Conservation (phyloP, 306 rosid species). For the Citrullus amarus region DNA sequence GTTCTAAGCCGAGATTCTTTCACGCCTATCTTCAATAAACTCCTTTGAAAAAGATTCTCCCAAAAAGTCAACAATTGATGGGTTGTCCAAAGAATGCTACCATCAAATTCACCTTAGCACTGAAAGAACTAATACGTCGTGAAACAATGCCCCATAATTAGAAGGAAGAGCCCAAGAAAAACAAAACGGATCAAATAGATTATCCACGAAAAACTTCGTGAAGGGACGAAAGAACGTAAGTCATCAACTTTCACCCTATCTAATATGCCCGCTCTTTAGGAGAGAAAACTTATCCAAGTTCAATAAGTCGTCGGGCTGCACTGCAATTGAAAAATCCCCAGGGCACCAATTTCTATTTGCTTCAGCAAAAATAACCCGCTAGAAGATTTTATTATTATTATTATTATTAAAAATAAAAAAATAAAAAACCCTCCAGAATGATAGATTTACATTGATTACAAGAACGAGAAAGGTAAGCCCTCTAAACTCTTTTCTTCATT, state of each 20-base stretch:
- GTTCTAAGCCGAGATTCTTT: not conserved
- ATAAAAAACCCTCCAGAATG: not conserved
- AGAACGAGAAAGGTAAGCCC: not conserved
- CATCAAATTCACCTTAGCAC: constrained; percentile 3
- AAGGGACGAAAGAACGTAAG: not conserved
- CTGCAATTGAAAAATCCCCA: not conserved
- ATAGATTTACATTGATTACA: not conserved
- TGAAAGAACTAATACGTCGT: not conserved
- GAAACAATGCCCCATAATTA: not conserved
- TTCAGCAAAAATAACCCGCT: not conserved
- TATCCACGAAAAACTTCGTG: not conserved
- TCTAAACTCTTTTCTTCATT: not conserved
- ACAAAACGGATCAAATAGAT: not conserved
- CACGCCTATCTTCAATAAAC: not conserved
- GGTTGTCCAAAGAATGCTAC: not conserved
- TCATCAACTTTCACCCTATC: not conserved
- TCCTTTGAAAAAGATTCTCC: not conserved
- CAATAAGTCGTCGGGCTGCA: not conserved
- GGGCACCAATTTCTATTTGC: not conserved
- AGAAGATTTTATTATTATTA: too few relatives aligned
- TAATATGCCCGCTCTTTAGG: not conserved
- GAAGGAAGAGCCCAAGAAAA: not conserved
- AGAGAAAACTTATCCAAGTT: not conserved
- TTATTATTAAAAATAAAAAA: too few relatives aligned
- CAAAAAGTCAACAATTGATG: not conserved